A percentile compares a stretch with the other conserved stretches of the same genome.
phyloP scores from a whole-genome alignment of 768 basidiomycete genomes.

The Tephrocybe sp. region DNA sequence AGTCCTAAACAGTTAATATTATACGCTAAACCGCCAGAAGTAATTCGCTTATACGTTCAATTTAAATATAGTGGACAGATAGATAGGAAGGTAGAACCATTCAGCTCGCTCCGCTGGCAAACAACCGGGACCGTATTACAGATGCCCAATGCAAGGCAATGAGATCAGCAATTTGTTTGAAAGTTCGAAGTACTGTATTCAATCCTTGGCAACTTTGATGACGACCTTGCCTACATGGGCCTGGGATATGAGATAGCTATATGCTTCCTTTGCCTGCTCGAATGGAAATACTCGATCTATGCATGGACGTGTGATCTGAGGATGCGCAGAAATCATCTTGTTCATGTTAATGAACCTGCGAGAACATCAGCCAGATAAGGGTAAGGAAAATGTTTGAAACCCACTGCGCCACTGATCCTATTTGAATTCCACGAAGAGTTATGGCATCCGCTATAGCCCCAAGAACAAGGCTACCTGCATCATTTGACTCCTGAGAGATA shows the following conservation, averaged over 20 bases:
- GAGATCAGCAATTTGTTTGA: no score
- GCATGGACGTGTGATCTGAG: constrained; percentile 44
- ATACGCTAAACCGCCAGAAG: no score
- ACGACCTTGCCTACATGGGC: constrained; percentile 64
- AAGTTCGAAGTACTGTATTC: not conserved
- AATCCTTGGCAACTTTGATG: constrained; percentile 38
- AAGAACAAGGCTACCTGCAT: constrained; percentile 20
- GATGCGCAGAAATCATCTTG: constrained; percentile 42
- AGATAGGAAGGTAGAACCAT: no score
- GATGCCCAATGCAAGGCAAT: no score
- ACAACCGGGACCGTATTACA: no score
- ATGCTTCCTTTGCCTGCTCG: constrained; percentile 52
- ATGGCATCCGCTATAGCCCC: constrained; percentile 38
- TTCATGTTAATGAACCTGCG: constrained; percentile 54
- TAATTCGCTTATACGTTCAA: no score
- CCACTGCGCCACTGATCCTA: constrained; percentile 61
- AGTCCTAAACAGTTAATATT: no score
- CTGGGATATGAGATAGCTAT: constrained; percentile 51
- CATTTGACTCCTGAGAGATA: constrained; percentile 26
- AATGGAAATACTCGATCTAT: constrained; percentile 61
- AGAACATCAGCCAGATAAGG: not conserved
- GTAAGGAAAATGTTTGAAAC: constrained; percentile 15
- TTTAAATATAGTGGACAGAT: no score
- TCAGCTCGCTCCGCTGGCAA: no score
- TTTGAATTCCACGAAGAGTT: constrained; percentile 48